Base-by-base conservation (phyloP, 805 yeast genomes). In the Blastobotrys peoriensis region DNA sequence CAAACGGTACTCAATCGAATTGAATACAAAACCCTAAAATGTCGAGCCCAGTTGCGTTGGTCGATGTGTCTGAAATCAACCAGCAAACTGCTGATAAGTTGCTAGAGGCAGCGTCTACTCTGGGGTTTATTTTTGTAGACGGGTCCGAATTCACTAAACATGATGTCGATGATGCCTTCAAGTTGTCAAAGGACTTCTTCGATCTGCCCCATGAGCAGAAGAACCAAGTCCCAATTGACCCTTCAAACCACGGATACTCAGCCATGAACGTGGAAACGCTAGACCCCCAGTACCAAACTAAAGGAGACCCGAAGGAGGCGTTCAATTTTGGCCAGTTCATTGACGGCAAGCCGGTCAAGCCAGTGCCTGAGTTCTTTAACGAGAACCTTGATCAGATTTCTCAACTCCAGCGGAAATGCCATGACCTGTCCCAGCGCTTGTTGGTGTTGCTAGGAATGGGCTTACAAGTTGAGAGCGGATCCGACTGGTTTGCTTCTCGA, bases 61-160 rank as follows among this genome's bases (percentile, higher is more conserved):
- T 83, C 23, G 87, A 83, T 53, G 71, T 83, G 21, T 64, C 79
- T n/a, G 51, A 59, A 5, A 50, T 65, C 16, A 58, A 69, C 45
- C 59, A 61, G 19, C 45, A 54, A 4, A 71, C 81, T 0, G 83
- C 79, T 0, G 68, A 67, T 5, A 64, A 71, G 45, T 68, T 83
- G 20, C 66, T 80, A 3, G 64, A 69, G 5, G 86, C 86, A 1
- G 83, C 83, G 8, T 63, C 72, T n/a, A 62, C 74, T 2, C 81
- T 79, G 50, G 87, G 87, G 1, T 81, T 81, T 55, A 62, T 81
- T 13, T 79, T 79, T 45, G 67, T 81, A 3, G 83, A 80, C 52
- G 87, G 87, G 4, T 83, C 80, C 51, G 79, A 71, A n/a, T 78
- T 81, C 56, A 61, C 75, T 1, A 73, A 70, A 47, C 59, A 64